phyloP scores from a whole-genome alignment of 2,329 filamentous ascomycete species.

The Cryoendolithus antarcticus region DNA sequence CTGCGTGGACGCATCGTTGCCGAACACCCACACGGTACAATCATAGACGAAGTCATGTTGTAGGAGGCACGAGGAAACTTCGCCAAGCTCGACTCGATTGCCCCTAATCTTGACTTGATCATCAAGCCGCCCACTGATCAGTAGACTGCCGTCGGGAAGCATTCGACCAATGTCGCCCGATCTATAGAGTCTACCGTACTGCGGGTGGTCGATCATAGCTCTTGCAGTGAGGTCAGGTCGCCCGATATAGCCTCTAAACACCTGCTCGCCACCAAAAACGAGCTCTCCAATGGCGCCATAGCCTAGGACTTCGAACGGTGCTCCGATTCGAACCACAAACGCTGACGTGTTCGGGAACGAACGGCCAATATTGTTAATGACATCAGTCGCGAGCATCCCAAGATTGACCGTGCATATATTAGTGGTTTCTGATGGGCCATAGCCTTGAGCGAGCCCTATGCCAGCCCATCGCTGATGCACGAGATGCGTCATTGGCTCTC shows the following conservation, averaged over 20 bases:
- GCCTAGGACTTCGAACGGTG: constrained; percentile 45
- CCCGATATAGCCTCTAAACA: constrained; percentile 61
- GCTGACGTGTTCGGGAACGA: constrained; percentile 65
- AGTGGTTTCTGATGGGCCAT: constrained; percentile 75
- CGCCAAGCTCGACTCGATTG: constrained; percentile 64
- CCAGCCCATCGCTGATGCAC: constrained; percentile 59
- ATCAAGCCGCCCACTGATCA: constrained; percentile 62
- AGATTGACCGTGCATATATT: constrained; percentile 71
- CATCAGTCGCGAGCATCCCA: constrained; percentile 44
- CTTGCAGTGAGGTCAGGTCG: constrained; percentile 47
- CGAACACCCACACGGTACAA: constrained; percentile 51
- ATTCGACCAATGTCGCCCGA: constrained; percentile 74
- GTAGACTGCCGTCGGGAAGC: constrained; percentile 61
- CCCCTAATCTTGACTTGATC: constrained; percentile 74
- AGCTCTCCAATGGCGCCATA: constrained; percentile 67
- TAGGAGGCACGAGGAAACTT: constrained; percentile 55
- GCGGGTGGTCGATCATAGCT: constrained; percentile 58
- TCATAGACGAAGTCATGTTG: constrained; percentile 42
- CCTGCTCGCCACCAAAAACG: constrained; percentile 76
- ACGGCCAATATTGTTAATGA: constrained; percentile 63
- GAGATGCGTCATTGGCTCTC: constrained; percentile 63
- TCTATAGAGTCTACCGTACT: constrained; percentile 63
- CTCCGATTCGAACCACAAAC: constrained; percentile 44
- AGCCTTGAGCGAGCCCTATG: constrained; percentile 61
- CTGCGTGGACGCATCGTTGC: constrained; percentile 28